Evolutionary conservation across 2,329 filamentous ascomycete genomes (phyloP), one percentile per base, ranked within the genome.

Genomic region (Sclerotinia nivalis): DNA sequence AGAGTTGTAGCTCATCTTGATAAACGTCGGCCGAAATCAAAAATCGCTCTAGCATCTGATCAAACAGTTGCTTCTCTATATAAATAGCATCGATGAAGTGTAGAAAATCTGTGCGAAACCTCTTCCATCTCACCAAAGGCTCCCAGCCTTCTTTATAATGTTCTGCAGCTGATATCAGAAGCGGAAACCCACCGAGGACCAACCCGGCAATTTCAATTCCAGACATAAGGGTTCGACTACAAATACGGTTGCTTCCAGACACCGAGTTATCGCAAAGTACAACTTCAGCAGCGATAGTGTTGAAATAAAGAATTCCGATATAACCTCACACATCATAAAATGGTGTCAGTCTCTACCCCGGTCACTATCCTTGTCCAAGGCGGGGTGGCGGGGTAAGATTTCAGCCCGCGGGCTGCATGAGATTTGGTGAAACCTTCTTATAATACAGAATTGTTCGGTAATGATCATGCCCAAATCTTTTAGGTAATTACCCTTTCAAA

Each of bases 91-190:
- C 72, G 28, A 76, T 75, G 60, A 76, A 76, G 0, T 45, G 47
- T 8, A 72, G 68, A 25, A 77, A 75, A 2, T 73, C 71, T 12
- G 66, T 71, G 20, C 71, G 71, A 60, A 76, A 76, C 43, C 70
- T 66, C n/a, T 74, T 72, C 75, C 75, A 76, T 66, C 71, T 76
- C 28, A 67, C 20, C 25, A 76, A 50, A 25, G 71, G 70, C 62
- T 77, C 75, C 58, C 73, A 75, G 15, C 75, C 74, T 70, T 76
- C 59, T 45, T 69, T 71, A 55, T 76, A 76, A 54, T 74, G 71
- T 58, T 75, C 72, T 2, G 72, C 74, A 8, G 72, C 70, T 20
- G 71, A 72, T 20, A 75, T 73, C 5, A 77, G 47, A 1, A 77
- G 69, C 6, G 73, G 75, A 20, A 76, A 72, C 0, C 58, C 74